phyloP scores from a whole-genome alignment of 768 basidiomycete genomes.

The Mycena haematopus region DNA sequence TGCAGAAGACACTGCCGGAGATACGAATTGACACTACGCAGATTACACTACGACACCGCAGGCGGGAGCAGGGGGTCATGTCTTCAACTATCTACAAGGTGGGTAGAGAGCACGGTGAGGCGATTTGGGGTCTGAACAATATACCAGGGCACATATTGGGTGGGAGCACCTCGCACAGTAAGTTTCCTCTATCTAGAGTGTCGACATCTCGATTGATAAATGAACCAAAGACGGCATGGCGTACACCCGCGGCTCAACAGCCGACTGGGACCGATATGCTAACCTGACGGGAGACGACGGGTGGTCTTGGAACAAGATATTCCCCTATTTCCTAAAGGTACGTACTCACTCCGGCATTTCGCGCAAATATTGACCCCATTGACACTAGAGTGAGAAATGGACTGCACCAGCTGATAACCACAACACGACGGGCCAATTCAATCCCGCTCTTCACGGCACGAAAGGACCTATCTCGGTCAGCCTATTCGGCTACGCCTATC shows the following conservation, averaged over 20 bases:
- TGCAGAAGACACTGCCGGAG: not conserved
- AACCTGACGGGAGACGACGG: constrained; percentile 35
- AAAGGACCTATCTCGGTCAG: constrained; percentile 36
- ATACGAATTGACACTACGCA: not conserved
- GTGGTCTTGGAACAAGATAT: constrained; percentile 39
- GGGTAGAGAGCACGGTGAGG: constrained; percentile 1
- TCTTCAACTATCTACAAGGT: constrained; percentile 7
- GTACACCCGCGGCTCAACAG: constrained; percentile 38
- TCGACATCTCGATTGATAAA: constrained; percentile 1
- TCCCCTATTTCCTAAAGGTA: constrained; percentile 37
- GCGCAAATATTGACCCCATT: not conserved
- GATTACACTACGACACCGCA: constrained; percentile 19
- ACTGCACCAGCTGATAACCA: constrained; percentile 37
- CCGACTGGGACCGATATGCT: constrained; percentile 38
- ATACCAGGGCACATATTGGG: constrained; percentile 10
- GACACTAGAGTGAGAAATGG: constrained; percentile 37
- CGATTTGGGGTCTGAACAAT: constrained; percentile 4
- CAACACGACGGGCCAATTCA: constrained; percentile 37
- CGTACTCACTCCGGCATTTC: not conserved
- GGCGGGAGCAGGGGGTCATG: constrained; percentile 8
- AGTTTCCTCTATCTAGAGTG: not conserved
- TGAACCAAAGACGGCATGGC: constrained; percentile 11
- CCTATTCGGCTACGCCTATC: constrained; percentile 32
- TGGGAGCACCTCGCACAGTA: constrained; percentile 13
- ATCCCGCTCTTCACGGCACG: constrained; percentile 39